These are phyloP conservation scores for Aegilops tauschii DNA, from an alignment of 176 grass and related monocot species.

Conservation along the genomic window DNA sequence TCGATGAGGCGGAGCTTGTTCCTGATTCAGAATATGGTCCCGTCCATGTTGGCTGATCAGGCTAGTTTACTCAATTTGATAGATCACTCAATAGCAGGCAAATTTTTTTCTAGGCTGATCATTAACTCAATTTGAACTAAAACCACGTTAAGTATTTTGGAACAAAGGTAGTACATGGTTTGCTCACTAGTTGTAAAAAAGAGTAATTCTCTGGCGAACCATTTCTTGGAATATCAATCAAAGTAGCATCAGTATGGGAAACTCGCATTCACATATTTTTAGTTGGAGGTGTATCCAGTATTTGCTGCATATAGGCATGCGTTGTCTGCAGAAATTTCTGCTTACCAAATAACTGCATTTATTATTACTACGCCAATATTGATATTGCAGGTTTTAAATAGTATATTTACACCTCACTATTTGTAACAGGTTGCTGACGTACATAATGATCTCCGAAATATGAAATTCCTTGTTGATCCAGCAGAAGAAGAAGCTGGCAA, in stretches of 20 bases:
- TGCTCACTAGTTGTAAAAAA: background rate
- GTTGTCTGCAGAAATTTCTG: background rate
- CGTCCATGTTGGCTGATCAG: slow-evolving; percentile 54
- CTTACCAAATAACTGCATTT: background rate
- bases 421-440: slow-evolving; percentile 58
- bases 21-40: slow-evolving; percentile 78
- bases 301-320: background rate
- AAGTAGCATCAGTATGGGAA: background rate
- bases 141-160: too few relatives aligned
- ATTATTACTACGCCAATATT: slow-evolving; percentile 5
- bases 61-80: slow-evolving; percentile 33
- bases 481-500: slow-evolving; percentile 69
- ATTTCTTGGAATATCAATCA: background rate
- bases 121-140: background rate
- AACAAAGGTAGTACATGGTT: background rate
- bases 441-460: slow-evolving; percentile 62
- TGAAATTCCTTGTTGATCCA: slow-evolving; percentile 65
- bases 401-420: slow-evolving; percentile 2
- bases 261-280: background rate
- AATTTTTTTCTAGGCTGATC: background rate
- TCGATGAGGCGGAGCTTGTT: slow-evolving; percentile 66
- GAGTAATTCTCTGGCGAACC: background rate
- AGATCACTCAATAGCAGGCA: background rate
- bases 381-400: background rate
- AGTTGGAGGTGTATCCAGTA: background rate